phyloP scores from a whole-genome alignment of 768 basidiomycete species.

The Lentinula detonsa region DNA sequence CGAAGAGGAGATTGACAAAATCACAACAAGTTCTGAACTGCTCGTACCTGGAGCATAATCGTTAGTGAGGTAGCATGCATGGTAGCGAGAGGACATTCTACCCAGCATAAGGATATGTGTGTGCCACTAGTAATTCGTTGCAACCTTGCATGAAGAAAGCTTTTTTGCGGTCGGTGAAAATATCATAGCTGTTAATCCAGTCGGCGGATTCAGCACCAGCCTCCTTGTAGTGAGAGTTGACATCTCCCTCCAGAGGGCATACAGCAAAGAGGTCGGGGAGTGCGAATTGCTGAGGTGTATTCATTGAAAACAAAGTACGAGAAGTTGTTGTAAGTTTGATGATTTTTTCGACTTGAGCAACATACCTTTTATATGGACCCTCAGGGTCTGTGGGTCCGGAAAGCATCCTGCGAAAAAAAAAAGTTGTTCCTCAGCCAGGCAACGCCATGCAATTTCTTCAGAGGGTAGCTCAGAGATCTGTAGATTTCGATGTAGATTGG shows the following conservation, averaged over 20 bases:
- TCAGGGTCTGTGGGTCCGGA: not conserved
- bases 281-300: constrained; percentile 28
- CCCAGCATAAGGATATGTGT: constrained; percentile 53
- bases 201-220: constrained; percentile 51
- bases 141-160: constrained; percentile 58
- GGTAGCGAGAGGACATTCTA: constrained; percentile 50
- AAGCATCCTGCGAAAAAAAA: not conserved
- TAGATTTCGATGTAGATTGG: constrained; percentile 2
- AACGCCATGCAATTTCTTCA: not conserved
- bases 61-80: constrained; percentile 7
- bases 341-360: not conserved
- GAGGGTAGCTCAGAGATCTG: constrained; percentile 1
- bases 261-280: constrained; percentile 52
- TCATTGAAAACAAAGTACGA: not conserved
- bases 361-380: not conserved
- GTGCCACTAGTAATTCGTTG: constrained; percentile 57
- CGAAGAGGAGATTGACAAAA: constrained; percentile 52
- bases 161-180: constrained; percentile 55
- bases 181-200: constrained; percentile 57
- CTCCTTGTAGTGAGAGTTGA: constrained; percentile 51
- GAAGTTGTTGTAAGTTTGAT: not conserved
- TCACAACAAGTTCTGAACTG: constrained; percentile 18
- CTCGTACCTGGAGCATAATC: not conserved
- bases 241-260: constrained; percentile 40
- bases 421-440: not conserved